Evolutionary conservation across 495 filamentous ascomycete species (phyloP), one percentile per base, ranked within the genome.

Genomic region (Copromyces sp.): DNA sequence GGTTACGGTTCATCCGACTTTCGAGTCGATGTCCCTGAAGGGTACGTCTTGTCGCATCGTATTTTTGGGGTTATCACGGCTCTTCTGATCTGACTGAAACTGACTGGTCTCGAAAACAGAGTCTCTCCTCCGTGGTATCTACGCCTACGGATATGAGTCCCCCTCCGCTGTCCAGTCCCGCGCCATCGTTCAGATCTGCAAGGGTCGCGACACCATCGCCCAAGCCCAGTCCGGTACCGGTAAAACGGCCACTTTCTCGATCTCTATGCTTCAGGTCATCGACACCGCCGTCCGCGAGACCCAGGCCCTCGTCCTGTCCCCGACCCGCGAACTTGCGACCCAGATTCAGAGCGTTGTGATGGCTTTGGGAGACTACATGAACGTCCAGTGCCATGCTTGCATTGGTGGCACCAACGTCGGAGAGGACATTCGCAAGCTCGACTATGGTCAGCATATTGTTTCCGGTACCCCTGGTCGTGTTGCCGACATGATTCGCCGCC

Each of bases 151-250:
- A 69, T 99, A 97, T 81, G 95, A 99, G 80, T 97, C 94, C 0
- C 95, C 95, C 1, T 99, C 95, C 5, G 95, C 95, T 5, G 94
- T 99, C 20, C 95, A 99, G 83, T 97, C 94, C 61, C 91, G 95
- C 77, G 95, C 96, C 73, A 99, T 99, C 79, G 94, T 98, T 75
- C 95, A 98, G 82, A 94, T 99, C 79, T 98, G 94, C 89, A 98
- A 97, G 85, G 95, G 95, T 74, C 93, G 94, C 81, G 95, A 99
- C 80, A 97, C 94, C 69, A 99, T 99, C 81, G 95, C 95, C 41
- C 95, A 99, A 82, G 95, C 95, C n/a, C 95, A 99, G 85, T 99
- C 95, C 76, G 95, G 95, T 86, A 99, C 95, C 79, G 95, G 95
- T 85, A 99, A 99, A 88, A 99, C 95, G 76, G 95, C 95, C 74